phyloP scores from a whole-genome alignment of 2,329 filamentous ascomycete species.

The Calonectria pteridis region DNA sequence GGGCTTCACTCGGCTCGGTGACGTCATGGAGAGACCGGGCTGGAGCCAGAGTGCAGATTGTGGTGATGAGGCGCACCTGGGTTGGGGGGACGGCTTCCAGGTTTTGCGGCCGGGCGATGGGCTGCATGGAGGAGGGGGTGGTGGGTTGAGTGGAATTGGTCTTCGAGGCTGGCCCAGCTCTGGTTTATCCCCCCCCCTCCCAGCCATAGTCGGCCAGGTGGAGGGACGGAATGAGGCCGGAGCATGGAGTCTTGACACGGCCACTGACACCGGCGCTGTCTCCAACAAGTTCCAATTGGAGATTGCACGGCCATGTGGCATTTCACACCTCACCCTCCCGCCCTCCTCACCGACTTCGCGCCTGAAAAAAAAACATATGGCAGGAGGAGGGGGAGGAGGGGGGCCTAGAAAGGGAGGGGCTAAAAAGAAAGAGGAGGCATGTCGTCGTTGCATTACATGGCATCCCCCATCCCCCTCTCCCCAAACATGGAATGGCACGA shows the following conservation, averaged over 20 bases:
- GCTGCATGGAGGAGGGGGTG: background rate
- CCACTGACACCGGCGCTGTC: background rate
- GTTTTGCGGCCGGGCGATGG: background rate
- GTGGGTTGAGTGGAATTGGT: background rate
- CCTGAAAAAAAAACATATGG: background rate
- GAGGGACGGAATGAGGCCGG: conserved; percentile 6
- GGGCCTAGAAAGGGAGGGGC: background rate
- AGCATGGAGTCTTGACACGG: background rate
- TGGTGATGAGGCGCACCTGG: background rate
- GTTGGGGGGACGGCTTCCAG: background rate
- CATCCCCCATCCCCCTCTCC: background rate
- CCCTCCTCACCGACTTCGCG: background rate
- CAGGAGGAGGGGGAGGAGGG: background rate
- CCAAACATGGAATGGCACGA: conserved; percentile 17
- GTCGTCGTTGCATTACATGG: background rate
- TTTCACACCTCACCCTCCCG: background rate
- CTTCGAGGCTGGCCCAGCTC: background rate
- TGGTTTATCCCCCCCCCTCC: background rate
- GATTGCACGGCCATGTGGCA: background rate
- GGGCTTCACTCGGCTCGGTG: background rate
- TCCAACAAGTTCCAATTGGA: conserved; percentile 1
- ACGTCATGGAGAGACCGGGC: conserved; percentile 17
- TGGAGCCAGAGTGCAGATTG: background rate
- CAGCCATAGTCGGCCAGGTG: background rate
- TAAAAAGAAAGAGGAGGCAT: background rate